Percentiles rank a stretch among this genome's conserved stretches.
These are phyloP conservation scores for Pueraria montana DNA, from an alignment of 306 rosid species.

Conservation along the genomic window DNA sequence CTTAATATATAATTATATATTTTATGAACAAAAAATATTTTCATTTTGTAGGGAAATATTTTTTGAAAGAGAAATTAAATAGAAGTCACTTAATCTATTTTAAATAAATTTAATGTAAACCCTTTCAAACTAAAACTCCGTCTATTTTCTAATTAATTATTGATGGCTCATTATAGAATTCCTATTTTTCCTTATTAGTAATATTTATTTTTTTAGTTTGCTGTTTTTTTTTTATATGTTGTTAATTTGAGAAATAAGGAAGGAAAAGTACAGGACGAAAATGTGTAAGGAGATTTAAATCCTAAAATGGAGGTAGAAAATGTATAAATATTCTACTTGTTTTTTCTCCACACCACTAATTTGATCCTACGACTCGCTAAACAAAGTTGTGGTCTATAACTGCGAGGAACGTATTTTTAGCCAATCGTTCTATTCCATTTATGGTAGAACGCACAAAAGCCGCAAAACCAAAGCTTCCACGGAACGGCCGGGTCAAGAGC, in stretches of 20 bases:
- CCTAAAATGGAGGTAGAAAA: neutral
- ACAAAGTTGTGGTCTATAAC: neutral
- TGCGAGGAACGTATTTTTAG: neutral
- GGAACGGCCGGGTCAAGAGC: neutral
- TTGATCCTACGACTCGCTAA: neutral
- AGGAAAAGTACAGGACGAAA: neutral
- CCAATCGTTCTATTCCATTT: neutral
- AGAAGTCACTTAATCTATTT: neutral
- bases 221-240: neutral
- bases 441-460: neutral
- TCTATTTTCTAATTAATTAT: neutral
- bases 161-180: no score
- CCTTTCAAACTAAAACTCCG: neutral
- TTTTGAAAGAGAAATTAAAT: no score
- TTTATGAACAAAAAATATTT: no score
- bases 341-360: neutral
- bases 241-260: neutral
- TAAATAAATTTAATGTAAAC: no score
- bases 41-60: no score
- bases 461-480: neutral
- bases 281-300: neutral
- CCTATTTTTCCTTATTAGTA: no score
- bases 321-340: neutral
- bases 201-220: no score
- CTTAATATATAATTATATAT: no score